Base-by-base conservation (phyloP, 768 basidiomycete species). In the Tulasnella sp. region DNA sequence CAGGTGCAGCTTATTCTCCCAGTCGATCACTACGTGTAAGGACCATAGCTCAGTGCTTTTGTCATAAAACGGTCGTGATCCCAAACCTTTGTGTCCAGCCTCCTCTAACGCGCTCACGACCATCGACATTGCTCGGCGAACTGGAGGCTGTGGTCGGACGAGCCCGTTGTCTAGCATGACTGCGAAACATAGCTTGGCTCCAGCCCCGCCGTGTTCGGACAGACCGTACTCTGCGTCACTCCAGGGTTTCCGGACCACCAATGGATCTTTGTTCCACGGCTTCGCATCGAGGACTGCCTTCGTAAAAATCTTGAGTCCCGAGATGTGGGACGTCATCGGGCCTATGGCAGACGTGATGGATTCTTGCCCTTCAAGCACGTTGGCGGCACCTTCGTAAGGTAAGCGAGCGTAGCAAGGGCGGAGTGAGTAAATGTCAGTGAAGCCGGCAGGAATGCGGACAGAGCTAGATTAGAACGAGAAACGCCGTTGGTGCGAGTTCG, bases 291-390 rank as follows among this genome's bases (percentile, higher is more conserved):
- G 76, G 29, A 95, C 84, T 0, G 86, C 84, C 77, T 89, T 83
- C 78, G 86, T 85, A 79, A 94, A 93, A 0, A 79, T 75, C 77
- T 86, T 88, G 71, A 94, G 78, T n/a, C 85, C 90, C 11, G 78
- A 80, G 63, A 92, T 74, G 39, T 86, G 86, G 52, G 80, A 82
- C 1, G 86, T 81, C 67, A 93, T 81, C 5, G 93, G 93, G 0
- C 93, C 93, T 12, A 93, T 82, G 35, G 92, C 89, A 2, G 90
- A 90, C 4, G 81, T 81, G 34, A 91, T 76, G 17, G 88, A 86
- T 73, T 92, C 90, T 77, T 89, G 87, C 26, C 92, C 92, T 78
- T 88, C 84, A 34, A 87, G 76, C 1, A 87, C 84, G 78, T 89
- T 91, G 3, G 83, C 80, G 5, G 86, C 85, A 26, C 88, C 87